phyloP scores from a whole-genome alignment of 208 protist species.

The Acanthamoeba healyi region DNA sequence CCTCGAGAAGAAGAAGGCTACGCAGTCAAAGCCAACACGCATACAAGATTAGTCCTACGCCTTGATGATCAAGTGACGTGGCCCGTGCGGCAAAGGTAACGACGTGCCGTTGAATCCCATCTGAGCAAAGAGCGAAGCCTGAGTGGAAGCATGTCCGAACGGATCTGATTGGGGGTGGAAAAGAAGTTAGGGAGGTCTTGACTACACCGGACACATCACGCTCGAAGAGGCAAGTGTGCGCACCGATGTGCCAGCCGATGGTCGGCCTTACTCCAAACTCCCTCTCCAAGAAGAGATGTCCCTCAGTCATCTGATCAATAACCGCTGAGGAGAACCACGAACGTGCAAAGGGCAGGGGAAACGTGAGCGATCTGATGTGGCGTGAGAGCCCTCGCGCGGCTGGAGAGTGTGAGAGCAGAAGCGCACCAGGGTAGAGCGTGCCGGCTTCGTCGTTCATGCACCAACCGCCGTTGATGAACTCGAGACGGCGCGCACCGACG shows the following conservation, averaged over 20 bases:
- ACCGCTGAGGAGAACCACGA: not conserved
- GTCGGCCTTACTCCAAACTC: slow-evolving; percentile 68
- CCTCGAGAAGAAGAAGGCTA: slow-evolving; percentile 69
- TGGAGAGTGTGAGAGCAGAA: too few species aligned
- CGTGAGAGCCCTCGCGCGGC: not conserved
- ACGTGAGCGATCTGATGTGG: not conserved
- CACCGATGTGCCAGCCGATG: slow-evolving; percentile 80
- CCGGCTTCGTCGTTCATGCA: slow-evolving; percentile 88
- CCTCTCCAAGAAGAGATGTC: slow-evolving; percentile 80
- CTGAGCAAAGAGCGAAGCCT: slow-evolving; percentile 71
- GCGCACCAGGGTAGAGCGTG: slow-evolving; percentile 76
- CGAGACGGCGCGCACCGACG: slow-evolving; percentile 34
- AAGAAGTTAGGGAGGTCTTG: not conserved
- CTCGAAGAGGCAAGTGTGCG: not conserved
- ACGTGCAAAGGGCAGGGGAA: not conserved
- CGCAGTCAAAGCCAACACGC: too few species aligned
- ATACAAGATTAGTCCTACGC: too few species aligned
- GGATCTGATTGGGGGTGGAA: slow-evolving; percentile 51
- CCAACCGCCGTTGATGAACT: slow-evolving; percentile 83
- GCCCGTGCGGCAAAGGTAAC: too few species aligned
- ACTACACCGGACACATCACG: not conserved
- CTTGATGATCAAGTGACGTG: too few species aligned
- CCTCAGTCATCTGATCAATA: slow-evolving; percentile 85
- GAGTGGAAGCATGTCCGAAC: slow-evolving; percentile 73
- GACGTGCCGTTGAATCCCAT: slow-evolving; percentile 78